phyloP scores from a whole-genome alignment of 441 rosid genomes.

The Brassica balearica region DNA sequence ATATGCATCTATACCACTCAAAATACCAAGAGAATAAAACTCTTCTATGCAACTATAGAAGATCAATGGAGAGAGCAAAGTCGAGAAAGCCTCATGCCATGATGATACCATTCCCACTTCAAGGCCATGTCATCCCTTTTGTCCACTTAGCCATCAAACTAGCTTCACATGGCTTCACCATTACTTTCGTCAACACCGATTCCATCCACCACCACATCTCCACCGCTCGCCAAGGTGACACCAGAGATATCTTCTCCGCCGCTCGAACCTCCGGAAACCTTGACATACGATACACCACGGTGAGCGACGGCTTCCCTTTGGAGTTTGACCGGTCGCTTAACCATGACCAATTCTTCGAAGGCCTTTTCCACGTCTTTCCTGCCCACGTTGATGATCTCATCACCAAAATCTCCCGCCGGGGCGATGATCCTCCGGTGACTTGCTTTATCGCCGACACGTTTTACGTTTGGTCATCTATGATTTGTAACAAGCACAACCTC shows the following conservation, averaged over 20 bases:
- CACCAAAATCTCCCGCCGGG: constrained; percentile 38
- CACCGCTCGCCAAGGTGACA: constrained; percentile 32
- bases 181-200: constrained; percentile 68
- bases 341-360: constrained; percentile 60
- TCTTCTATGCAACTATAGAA: not conserved
- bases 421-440: constrained; percentile 48
- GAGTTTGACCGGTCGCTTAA: constrained; percentile 66
- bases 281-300: constrained; percentile 61
- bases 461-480: constrained; percentile 63
- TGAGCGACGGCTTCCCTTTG: constrained; percentile 67
- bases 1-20: constrained; percentile 7
- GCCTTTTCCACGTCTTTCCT: constrained; percentile 56
- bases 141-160: constrained; percentile 69
- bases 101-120: constrained; percentile 69
- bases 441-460: constrained; percentile 69
- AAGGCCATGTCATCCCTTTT: constrained; percentile 72
- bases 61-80: constrained; percentile 38
- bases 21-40: not conserved
- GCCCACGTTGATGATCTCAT: constrained; percentile 60
- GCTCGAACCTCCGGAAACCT: constrained; percentile 51
- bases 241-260: constrained; percentile 50
- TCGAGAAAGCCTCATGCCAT: constrained; percentile 56
- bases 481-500: constrained; percentile 59
- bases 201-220: constrained; percentile 60
- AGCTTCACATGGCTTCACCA: constrained; percentile 70